A percentile compares a stretch with the other conserved stretches of the same genome.
These are phyloP conservation scores for Fomitopsis betulina DNA, from an alignment of 1,284 basidiomycete species.

Conservation along the genomic window DNA sequence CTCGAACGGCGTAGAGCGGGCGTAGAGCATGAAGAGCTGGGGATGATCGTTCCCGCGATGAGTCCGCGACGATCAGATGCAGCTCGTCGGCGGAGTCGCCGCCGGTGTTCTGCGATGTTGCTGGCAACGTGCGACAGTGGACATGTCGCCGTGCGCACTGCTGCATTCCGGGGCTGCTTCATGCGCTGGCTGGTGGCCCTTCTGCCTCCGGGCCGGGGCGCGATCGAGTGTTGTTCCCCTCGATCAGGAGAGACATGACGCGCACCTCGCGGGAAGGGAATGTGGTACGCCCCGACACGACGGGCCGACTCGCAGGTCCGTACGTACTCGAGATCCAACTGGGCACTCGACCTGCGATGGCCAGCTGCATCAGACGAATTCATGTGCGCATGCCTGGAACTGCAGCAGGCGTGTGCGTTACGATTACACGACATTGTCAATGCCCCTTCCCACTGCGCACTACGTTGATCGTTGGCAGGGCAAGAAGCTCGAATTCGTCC, in stretches of 20 bases:
- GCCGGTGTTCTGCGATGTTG: background rate
- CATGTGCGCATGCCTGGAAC: no score
- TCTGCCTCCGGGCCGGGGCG: background rate
- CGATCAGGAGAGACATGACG: background rate
- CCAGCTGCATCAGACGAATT: no score
- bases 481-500: background rate
- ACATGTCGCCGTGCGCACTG: no score
- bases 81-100: background rate
- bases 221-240: background rate
- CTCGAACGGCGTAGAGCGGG: background rate
- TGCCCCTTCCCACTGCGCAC: background rate
- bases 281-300: background rate
- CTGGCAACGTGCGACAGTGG: background rate
- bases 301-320: background rate
- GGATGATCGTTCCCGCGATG: background rate
- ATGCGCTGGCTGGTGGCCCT: background rate
- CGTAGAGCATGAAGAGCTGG: background rate
- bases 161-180: background rate
- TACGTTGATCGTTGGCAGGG: background rate
- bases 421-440: background rate
- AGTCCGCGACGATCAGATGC: background rate
- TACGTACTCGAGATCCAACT: slow-evolving; percentile 1
- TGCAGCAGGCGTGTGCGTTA: background rate
- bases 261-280: background rate
- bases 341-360: background rate